Conservation (phyloP, 2,329 filamentous ascomycete species). For the Decorospora gaudefroyi region DNA sequence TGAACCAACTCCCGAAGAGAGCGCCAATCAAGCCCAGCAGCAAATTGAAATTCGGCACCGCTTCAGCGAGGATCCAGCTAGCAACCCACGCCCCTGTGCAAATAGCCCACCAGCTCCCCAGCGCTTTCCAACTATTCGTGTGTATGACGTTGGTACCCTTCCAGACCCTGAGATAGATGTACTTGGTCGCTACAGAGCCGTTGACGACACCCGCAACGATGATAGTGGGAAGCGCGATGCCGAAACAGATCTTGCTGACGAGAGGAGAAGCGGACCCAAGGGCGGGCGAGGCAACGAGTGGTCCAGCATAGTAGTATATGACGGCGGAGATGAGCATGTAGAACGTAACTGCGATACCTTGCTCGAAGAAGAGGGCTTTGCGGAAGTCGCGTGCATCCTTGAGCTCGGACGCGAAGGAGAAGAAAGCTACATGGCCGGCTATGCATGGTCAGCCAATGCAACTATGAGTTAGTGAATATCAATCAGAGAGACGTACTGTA, state of each 20-base stretch:
- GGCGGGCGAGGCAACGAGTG: slow-evolving; percentile 66
- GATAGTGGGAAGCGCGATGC: slow-evolving; percentile 71
- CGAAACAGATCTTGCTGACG: slow-evolving; percentile 68
- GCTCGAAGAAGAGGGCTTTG: slow-evolving; percentile 66
- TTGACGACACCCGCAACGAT: slow-evolving; percentile 73
- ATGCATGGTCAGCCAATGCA: not conserved
- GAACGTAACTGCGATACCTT: slow-evolving; percentile 62
- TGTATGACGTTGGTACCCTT: slow-evolving; percentile 56
- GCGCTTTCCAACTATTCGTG: slow-evolving; percentile 28
- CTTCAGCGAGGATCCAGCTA: slow-evolving; percentile 70
- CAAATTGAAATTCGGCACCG: slow-evolving; percentile 70
- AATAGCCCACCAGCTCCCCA: slow-evolving; percentile 62
- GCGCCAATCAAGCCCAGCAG: slow-evolving; percentile 65
- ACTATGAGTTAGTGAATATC: not conserved
- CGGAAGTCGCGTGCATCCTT: slow-evolving; percentile 63
- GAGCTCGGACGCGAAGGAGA: slow-evolving; percentile 68
- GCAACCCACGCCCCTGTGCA: slow-evolving; percentile 61
- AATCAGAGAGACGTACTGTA: slow-evolving; percentile 60
- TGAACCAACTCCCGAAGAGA: slow-evolving; percentile 71
- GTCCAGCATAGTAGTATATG: slow-evolving; percentile 69
- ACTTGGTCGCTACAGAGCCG: slow-evolving; percentile 68
- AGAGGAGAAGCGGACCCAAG: slow-evolving; percentile 63
- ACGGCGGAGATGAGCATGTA: slow-evolving; percentile 69
- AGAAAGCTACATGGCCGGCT: slow-evolving; percentile 69
- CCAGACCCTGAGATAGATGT: slow-evolving; percentile 68